Conservation (phyloP, 1,139 yeast species). For the Pichia kudriavzevii region DNA sequence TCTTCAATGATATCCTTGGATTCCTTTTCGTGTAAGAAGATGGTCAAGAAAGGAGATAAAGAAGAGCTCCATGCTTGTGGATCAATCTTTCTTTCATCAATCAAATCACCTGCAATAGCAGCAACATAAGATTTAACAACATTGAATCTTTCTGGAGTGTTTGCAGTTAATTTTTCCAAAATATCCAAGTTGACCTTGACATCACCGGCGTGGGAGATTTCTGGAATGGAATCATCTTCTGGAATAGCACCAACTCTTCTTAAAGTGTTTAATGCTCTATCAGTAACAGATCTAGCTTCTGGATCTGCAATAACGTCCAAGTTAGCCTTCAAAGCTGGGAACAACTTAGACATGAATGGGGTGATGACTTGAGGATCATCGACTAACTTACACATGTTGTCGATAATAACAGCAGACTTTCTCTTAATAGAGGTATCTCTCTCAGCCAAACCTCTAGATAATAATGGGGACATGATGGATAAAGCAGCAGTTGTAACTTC, state of each 20-base stretch:
- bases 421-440: slow-evolving; percentile 99
- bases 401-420: slow-evolving; percentile 98
- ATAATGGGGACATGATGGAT: slow-evolving; percentile 98
- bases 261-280: slow-evolving; percentile 93
- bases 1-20: slow-evolving; percentile 88
- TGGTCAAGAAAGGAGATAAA: slow-evolving; percentile 89
- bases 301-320: slow-evolving; percentile 97
- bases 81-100: slow-evolving; percentile 95
- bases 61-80: slow-evolving; percentile 86
- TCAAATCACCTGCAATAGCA: slow-evolving; percentile 96
- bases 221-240: slow-evolving; percentile 85
- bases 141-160: slow-evolving; percentile 70
- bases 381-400: slow-evolving; percentile 99
- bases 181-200: slow-evolving; percentile 76
- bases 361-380: slow-evolving; percentile 99
- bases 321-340: slow-evolving; percentile 94
- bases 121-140: slow-evolving; percentile 77
- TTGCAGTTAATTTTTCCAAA: slow-evolving; percentile 64
- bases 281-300: slow-evolving; percentile 98
- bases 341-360: slow-evolving; percentile 91
- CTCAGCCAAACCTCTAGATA: slow-evolving; percentile 99
- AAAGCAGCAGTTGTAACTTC: slow-evolving; percentile 99
- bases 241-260: slow-evolving; percentile 98
- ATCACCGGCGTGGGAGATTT: slow-evolving; percentile 98
- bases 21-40: slow-evolving; percentile 88